Base-by-base conservation (phyloP, 371 early-diverging fungal species). In the Mortierella sp. region DNA sequence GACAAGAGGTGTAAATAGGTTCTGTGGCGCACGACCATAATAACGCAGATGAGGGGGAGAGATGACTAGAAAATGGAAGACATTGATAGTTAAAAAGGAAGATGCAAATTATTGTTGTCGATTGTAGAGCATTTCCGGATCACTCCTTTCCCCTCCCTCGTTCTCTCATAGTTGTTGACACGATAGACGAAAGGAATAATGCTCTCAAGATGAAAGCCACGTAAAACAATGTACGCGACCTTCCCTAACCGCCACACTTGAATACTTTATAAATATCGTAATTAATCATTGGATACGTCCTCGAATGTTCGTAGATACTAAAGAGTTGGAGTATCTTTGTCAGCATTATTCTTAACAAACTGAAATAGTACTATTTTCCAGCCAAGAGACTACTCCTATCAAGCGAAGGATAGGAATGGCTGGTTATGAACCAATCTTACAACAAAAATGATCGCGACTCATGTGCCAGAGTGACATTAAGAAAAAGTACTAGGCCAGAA, bases 1-100 rank as follows among this genome's bases (percentile, higher is more conserved):
- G 36, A 63, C 48, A 63, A 41, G 48, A 45, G 63, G n/a, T 9
- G 45, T 24, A 61, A 43, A 61, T 40, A 43, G 61, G 67, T 55
- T 55, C 28, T 28, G 28, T 8, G 10, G 32, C 32, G 32, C 32
- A 13, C 8, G 28, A 10, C 55, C 32, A 55, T 55, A 28, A 40
- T 11, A 52, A 41, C 19, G 16, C 41, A 50, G 28, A 50, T 40
- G 62, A 61, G 32, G 33, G 41, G 22, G n/a, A n/a, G 50, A 50
- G n/a, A 3, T 0, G n/a, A n/a, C 50, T 50, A n/a, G 50, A 50
- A 16, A 8, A 50, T 50, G 8, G n/a, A 50, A 50, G n/a, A 8
- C 50, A 50, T 8, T 50, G n/a, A n/a, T 5, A 8, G n/a, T 19
- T 5, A 64, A 38, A 50, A 38, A 64, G 15, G 36, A 50, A 16